Evolutionary conservation across 768 basidiomycete genomes (phyloP).

Genomic region (Multifurca ochricompacta): DNA sequence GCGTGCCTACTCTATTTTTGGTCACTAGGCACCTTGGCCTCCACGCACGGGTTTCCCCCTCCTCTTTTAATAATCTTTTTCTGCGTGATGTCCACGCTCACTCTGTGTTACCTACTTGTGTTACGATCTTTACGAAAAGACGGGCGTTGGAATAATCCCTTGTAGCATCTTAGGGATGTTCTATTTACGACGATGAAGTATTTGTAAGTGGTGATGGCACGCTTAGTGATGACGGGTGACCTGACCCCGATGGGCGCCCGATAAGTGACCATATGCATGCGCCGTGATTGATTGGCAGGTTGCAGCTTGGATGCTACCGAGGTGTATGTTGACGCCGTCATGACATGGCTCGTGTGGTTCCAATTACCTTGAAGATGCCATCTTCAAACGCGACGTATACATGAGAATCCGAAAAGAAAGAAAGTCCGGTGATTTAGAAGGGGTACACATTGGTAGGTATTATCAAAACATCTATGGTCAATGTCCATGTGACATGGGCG

Average conservation of each 20-base stretch:
- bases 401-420: neutral
- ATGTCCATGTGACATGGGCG: neutral
- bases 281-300: neutral
- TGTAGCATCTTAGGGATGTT: too few species aligned
- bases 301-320: neutral
- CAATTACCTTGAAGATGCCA: neutral
- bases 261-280: neutral
- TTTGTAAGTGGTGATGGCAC: too few species aligned
- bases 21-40: neutral
- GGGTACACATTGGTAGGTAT: neutral
- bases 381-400: neutral
- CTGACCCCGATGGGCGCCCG: neutral
- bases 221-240: too few species aligned
- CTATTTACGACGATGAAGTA: neutral
- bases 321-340: neutral
- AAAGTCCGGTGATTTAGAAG: neutral
- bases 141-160: too few species aligned
- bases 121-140: conserved; percentile 13
- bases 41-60: neutral
- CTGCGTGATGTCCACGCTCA: neutral
- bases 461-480: neutral
- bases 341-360: neutral
- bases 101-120: neutral
- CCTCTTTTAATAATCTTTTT: too few species aligned
- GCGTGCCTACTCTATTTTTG: conserved; percentile 1